These are phyloP conservation scores for Domatiomyces globalis DNA, from an alignment of 2,329 filamentous ascomycete genomes.

Conservation along the genomic window DNA sequence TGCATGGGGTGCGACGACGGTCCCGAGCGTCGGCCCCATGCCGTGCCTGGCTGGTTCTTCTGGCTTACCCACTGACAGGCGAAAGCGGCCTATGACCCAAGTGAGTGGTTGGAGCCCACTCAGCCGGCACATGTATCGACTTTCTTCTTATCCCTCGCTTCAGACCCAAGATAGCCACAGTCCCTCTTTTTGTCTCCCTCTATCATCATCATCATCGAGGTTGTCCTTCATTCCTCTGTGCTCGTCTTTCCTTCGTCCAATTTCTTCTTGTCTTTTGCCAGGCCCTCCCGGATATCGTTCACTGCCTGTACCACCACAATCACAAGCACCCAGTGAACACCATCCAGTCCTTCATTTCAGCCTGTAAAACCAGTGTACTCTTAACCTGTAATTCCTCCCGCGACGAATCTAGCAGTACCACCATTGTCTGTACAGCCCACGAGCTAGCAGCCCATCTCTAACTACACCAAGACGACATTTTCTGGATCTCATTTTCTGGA, in stretches of 20 bases:
- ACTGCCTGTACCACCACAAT: slow-evolving; percentile 15
- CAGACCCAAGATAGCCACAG: slow-evolving; percentile 11
- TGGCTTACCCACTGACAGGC: slow-evolving; percentile 1
- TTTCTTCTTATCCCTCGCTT: slow-evolving; percentile 17
- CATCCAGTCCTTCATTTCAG: slow-evolving; percentile 19
- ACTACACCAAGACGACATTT: slow-evolving; percentile 10
- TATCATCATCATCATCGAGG: slow-evolving; percentile 15
- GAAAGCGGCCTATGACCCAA: slow-evolving; percentile 4
- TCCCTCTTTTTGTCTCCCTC: slow-evolving; percentile 13
- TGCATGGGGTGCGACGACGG: slow-evolving; percentile 17
- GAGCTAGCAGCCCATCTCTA: neutral
- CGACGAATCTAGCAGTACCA: slow-evolving; percentile 1
- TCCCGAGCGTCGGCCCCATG: slow-evolving; percentile 17
- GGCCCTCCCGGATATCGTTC: slow-evolving; percentile 19
- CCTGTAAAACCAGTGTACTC: slow-evolving; percentile 9
- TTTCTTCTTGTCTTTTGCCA: slow-evolving; percentile 16
- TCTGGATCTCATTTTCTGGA: too few relatives aligned
- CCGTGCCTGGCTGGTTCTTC: slow-evolving; percentile 4
- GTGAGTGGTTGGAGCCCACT: slow-evolving; percentile 9
- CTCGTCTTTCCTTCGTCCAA: slow-evolving; percentile 10
- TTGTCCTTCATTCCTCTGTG: slow-evolving; percentile 14
- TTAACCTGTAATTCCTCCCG: slow-evolving; percentile 5
- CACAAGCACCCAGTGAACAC: slow-evolving; percentile 14
- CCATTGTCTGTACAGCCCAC: slow-evolving; percentile 1
- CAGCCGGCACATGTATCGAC: slow-evolving; percentile 14